Base-by-base conservation (phyloP, 2,329 filamentous ascomycete genomes). In the Fusarium sambucinum region DNA sequence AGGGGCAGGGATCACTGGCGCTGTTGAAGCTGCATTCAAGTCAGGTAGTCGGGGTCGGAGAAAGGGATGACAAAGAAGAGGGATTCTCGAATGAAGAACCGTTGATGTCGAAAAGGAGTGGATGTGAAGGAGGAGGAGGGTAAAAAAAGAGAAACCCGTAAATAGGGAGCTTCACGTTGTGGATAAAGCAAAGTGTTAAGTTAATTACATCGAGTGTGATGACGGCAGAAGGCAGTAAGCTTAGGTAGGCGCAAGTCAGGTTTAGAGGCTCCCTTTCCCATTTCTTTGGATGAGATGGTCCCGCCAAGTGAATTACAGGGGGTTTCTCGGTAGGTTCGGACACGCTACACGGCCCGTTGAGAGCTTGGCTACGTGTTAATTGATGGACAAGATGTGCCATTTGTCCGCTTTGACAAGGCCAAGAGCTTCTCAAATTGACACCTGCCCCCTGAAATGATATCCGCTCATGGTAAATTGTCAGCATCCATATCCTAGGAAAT, bases 381-480 rank as follows among this genome's bases (percentile, higher is more conserved):
- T 41, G 23, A 16, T 10, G 32, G 4, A 12, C 7, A 5, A 5
- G n/a, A 38, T 27, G 71, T 70, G 70, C 38, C 17, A 59, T 55
- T 62, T 30, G 11, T 3, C 21, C n/a, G n/a, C 9, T 5, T 11
- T 6, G 13, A 7, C 11, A 17, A 8, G n/a, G 16, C 14, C 27
- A 30, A 23, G 21, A 48, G 21, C 23, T 23, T 10, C n/a, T 13
- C 30, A 62, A 42, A 51, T 69, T 71, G 27, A 35, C 57, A 73
- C 71, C 67, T 17, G 21, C 23, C 68, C 44, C 70, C 59, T 70
- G 50, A 58, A 63, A 63, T 70, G 53, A 61, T 53, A 59, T 55
- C 53, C 59, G 55, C 58, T 63, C 60, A 55, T 56, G 61, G 66
- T 58, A 74, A 74, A 74, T 74, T 74, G 70, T 74, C 63, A 73